A percentile compares a stretch with the other conserved stretches of the same genome.
Conservation (phyloP, 306 rosid genomes). For the Vigna trinervia region DNA sequence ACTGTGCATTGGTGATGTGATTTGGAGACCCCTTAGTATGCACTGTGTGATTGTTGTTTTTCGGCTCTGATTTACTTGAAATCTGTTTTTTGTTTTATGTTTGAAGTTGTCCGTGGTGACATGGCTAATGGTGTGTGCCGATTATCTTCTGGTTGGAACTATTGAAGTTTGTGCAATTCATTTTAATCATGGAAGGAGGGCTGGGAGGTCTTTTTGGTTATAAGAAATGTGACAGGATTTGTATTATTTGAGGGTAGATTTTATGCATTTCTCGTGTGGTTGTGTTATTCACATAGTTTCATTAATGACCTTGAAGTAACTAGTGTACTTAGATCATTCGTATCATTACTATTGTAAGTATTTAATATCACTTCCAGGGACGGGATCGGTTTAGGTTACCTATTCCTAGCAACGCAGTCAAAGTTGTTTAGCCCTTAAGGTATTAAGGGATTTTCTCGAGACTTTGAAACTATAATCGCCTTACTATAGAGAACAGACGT, state of each 20-base stretch:
- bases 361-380: neutral
- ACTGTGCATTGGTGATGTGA: neutral
- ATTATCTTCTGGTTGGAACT: slow-evolving; percentile 10
- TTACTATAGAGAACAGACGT: neutral
- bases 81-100: neutral
- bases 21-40: neutral
- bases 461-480: neutral
- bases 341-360: neutral
- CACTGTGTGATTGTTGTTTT: neutral
- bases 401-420: neutral
- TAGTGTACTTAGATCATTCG: neutral
- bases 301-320: neutral
- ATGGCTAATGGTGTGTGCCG: neutral
- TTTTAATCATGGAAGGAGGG: no score
- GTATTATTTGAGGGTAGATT: neutral
- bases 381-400: neutral
- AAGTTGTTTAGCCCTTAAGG: neutral
- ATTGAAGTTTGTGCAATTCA: neutral
- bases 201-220: neutral
- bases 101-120: neutral
- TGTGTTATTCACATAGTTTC: neutral
- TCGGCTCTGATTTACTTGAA: neutral
- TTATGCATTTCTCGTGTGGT: neutral
- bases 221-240: neutral
- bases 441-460: neutral